phyloP scores from a whole-genome alignment of 257 asterid species.

The Knoxia roxburghii region DNA sequence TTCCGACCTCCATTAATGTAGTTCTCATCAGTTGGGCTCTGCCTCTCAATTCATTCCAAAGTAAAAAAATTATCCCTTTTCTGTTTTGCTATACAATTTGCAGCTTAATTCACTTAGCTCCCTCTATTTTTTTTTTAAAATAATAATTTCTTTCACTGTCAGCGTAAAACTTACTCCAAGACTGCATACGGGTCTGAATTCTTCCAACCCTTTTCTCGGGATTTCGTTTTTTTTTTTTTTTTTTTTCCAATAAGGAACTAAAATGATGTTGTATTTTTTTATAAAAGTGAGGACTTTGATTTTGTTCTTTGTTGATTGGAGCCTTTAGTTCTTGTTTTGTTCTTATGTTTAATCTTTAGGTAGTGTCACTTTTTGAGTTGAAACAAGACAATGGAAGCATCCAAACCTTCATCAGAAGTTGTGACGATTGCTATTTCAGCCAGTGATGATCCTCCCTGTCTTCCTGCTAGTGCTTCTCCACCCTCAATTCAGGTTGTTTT shows the following conservation, averaged over 20 bases:
- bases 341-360: neutral
- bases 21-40: neutral
- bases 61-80: neutral
- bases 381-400: slow-evolving; percentile 18
- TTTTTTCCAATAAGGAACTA: neutral
- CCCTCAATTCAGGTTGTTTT: slow-evolving; percentile 13
- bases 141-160: neutral
- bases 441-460: slow-evolving; percentile 6
- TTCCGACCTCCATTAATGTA: too few species aligned
- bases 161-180: neutral
- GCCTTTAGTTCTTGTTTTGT: neutral
- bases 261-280: neutral
- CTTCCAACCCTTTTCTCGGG: slow-evolving; percentile 9
- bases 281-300: neutral
- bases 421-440: slow-evolving; percentile 17
- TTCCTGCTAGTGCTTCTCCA: neutral
- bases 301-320: neutral
- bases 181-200: neutral
- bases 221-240: slow-evolving; percentile 2
- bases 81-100: neutral
- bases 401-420: slow-evolving; percentile 13
- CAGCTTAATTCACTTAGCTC: neutral
- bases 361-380: slow-evolving; percentile 2
- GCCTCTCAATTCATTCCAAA: neutral
- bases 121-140: neutral